These are phyloP conservation scores for Microascus cirrosus DNA, from an alignment of 2,329 filamentous ascomycete genomes.

Conservation along the genomic window DNA sequence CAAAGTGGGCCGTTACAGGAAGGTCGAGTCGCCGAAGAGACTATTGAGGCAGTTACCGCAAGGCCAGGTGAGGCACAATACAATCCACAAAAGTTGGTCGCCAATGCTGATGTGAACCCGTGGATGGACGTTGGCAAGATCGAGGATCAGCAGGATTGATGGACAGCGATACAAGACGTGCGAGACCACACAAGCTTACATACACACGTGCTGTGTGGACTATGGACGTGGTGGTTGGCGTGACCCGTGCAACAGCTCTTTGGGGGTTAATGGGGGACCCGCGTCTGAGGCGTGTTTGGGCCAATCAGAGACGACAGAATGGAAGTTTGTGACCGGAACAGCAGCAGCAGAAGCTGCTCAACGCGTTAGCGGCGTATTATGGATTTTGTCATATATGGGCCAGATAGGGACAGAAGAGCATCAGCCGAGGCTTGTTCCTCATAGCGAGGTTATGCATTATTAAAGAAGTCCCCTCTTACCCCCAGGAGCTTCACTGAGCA, in stretches of 20 bases:
- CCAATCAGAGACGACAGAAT: not conserved
- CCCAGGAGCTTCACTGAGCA: not conserved
- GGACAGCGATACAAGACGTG: not conserved
- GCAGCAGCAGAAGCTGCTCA: not conserved
- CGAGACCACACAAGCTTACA: not conserved
- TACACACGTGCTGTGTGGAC: not conserved
- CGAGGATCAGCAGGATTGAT: not conserved
- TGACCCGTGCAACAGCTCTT: not conserved
- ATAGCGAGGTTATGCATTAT: no score
- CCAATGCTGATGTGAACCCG: not conserved
- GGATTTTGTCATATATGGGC: not conserved
- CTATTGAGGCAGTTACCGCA: not conserved
- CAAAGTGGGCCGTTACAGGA: not conserved
- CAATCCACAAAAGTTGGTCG: not conserved
- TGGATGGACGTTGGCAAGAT: not conserved
- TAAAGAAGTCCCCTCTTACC: no score
- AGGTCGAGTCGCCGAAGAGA: not conserved
- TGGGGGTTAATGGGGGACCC: not conserved
- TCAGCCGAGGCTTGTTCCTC: no score
- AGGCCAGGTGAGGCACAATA: not conserved
- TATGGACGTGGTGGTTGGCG: not conserved
- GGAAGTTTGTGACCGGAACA: not conserved
- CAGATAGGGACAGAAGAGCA: not conserved
- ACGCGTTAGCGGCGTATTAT: not conserved
- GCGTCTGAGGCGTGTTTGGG: not conserved